A percentile compares a stretch with the other conserved stretches of the same genome.
Conservation (phyloP, 495 filamentous ascomycete genomes). For the Jackrogersella minutella region DNA sequence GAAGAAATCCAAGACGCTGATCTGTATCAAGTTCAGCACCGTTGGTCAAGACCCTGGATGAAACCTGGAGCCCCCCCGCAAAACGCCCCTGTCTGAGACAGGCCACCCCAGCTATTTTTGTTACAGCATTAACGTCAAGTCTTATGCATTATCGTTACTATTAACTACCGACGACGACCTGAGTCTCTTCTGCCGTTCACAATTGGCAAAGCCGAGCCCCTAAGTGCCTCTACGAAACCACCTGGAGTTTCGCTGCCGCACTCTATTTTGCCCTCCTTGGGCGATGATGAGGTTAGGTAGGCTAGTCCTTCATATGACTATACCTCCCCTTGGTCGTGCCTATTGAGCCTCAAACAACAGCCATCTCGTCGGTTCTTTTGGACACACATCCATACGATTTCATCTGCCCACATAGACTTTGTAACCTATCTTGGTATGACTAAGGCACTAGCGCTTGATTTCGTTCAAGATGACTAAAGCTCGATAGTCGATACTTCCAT, state of each 20-base stretch:
- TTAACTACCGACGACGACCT: slow-evolving; percentile 3
- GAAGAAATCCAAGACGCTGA: slow-evolving; percentile 27
- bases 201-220: slow-evolving; percentile 4
- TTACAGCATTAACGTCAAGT: slow-evolving; percentile 39
- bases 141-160: slow-evolving; percentile 20
- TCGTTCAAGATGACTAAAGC: too few species aligned
- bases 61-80: slow-evolving; percentile 61
- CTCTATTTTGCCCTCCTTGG: not conserved
- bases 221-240: not conserved
- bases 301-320: not conserved
- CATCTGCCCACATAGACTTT: not conserved
- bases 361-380: not conserved
- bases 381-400: not conserved
- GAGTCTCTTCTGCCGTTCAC: slow-evolving; percentile 1
- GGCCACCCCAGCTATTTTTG: slow-evolving; percentile 36
- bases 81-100: slow-evolving; percentile 48
- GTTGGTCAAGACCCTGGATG: slow-evolving; percentile 53
- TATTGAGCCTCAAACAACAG: slow-evolving; percentile 14
- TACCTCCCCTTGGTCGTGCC: not conserved
- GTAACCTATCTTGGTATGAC: not conserved
- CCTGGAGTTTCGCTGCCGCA: not conserved
- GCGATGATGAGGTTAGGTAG: not conserved
- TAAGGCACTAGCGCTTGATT: not conserved
- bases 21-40: slow-evolving; percentile 43
- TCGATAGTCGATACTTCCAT: too few species aligned